These are phyloP conservation scores for Aspergillus pseudonomiae DNA, from an alignment of 2,329 filamentous ascomycete genomes.

Conservation along the genomic window DNA sequence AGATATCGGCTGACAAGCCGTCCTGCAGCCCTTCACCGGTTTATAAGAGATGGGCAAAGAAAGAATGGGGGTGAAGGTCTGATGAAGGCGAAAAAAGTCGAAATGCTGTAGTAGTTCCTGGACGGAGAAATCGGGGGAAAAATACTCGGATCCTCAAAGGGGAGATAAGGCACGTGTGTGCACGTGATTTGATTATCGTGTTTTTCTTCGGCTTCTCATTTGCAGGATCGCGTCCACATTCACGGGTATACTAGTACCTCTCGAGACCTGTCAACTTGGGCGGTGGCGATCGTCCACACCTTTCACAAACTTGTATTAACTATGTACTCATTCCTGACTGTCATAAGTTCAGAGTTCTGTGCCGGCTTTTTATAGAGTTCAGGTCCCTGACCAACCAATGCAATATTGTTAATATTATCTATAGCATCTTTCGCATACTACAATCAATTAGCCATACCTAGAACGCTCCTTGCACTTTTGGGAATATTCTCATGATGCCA, in stretches of 20 bases:
- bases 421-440: neutral
- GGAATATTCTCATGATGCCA: neutral
- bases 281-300: neutral
- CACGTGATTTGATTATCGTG: constrained; percentile 16
- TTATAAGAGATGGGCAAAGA: constrained; percentile 22
- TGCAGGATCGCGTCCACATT: neutral
- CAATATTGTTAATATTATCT: neutral
- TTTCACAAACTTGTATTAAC: neutral
- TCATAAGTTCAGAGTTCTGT: neutral
- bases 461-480: neutral
- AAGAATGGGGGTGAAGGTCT: constrained; percentile 18
- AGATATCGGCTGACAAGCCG: constrained; percentile 21
- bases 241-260: too few relatives aligned
- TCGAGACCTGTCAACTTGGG: neutral
- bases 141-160: constrained; percentile 6
- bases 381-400: neutral
- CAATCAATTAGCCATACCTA: neutral
- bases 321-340: neutral
- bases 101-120: constrained; percentile 7
- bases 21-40: constrained; percentile 32
- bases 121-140: constrained; percentile 23
- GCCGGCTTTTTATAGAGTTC: too few relatives aligned
- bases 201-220: constrained; percentile 7
- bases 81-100: constrained; percentile 17
- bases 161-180: constrained; percentile 22